Conservation (phyloP, 1,139 yeast species). For the Yamadazyma diddensiae region DNA sequence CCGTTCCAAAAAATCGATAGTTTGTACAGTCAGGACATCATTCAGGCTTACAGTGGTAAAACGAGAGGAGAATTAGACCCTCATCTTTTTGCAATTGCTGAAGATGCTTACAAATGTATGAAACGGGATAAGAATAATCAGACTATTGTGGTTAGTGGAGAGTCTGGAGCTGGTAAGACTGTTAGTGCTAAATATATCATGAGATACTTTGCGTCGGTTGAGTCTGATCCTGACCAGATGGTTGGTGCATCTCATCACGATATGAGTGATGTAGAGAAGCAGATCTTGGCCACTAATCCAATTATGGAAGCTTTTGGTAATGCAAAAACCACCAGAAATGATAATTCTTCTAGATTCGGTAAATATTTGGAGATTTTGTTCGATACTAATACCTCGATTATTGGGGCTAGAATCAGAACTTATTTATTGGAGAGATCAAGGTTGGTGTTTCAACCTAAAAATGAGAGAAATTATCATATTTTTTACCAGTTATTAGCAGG, state of each 20-base stretch:
- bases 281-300: constrained; percentile 94
- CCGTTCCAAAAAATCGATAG: constrained; percentile 94
- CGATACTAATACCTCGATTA: constrained; percentile 68
- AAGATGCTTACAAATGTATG: constrained; percentile 97
- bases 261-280: constrained; percentile 90
- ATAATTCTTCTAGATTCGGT: constrained; percentile 96
- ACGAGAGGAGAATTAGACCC: constrained; percentile 94
- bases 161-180: constrained; percentile 98
- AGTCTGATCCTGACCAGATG: constrained; percentile 50
- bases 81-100: constrained; percentile 96
- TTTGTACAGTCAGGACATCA: constrained; percentile 84
- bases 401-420: constrained; percentile 93
- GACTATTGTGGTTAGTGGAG: constrained; percentile 96
- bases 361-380: constrained; percentile 91
- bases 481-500: constrained; percentile 91
- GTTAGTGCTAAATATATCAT: constrained; percentile 95
- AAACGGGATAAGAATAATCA: constrained; percentile 79
- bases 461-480: constrained; percentile 92
- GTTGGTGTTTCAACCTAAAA: constrained; percentile 84
- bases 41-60: constrained; percentile 91
- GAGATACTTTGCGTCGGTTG: constrained; percentile 97
- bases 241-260: constrained; percentile 50
- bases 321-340: constrained; percentile 96
- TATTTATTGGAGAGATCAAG: constrained; percentile 91
- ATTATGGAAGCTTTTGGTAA: constrained; percentile 99